Conservation (phyloP, 2,329 filamentous ascomycete species). For the Cephalotrichum gorgonifer region DNA sequence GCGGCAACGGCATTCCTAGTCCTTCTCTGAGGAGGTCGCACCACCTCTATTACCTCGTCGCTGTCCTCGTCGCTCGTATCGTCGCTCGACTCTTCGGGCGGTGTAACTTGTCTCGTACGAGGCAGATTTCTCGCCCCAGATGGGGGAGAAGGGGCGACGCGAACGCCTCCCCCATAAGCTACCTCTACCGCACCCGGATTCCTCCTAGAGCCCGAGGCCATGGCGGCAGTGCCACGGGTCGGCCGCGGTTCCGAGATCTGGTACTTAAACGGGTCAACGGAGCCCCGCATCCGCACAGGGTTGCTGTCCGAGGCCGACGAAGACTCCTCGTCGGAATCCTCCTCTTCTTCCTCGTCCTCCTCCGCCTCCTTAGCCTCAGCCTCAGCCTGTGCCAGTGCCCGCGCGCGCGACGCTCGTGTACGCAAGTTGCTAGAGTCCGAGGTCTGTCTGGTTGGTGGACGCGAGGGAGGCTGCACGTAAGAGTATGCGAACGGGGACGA, state of each 20-base stretch:
- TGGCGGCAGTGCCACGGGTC: constrained; percentile 11
- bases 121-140: constrained; percentile 20
- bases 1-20: not conserved
- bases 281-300: constrained; percentile 7
- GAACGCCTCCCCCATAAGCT: constrained; percentile 14
- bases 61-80: constrained; percentile 19
- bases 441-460: constrained; percentile 7
- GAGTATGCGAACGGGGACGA: constrained; percentile 35
- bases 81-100: constrained; percentile 22
- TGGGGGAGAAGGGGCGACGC: constrained; percentile 15
- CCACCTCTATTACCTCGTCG: not conserved
- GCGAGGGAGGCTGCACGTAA: constrained; percentile 25
- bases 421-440: constrained; percentile 13
- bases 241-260: constrained; percentile 34
- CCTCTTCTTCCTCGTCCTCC: too few relatives aligned
- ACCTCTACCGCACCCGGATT: constrained; percentile 19
- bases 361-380: too few relatives aligned
- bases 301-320: constrained; percentile 17
- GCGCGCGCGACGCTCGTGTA: constrained; percentile 20
- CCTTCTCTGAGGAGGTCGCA: not conserved
- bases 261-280: constrained; percentile 40
- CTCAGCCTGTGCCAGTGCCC: too few relatives aligned
- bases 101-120: constrained; percentile 16
- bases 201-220: constrained; percentile 18
- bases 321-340: constrained; percentile 15